Conservation (phyloP, 805 yeast species). For the Suhomyces sp. region DNA sequence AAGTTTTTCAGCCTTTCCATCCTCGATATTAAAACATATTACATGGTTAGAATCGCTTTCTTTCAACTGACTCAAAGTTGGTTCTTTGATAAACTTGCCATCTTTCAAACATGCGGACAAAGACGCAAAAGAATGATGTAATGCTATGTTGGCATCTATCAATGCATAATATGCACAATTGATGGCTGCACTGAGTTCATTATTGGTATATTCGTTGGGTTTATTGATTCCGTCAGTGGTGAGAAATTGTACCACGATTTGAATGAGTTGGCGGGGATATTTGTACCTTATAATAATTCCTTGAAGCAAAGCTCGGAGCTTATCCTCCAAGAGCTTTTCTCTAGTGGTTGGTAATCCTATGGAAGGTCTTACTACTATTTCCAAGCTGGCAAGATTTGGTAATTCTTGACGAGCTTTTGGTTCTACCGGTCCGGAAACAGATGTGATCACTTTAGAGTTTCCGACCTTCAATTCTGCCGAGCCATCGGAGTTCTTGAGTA, state of each 20-base stretch:
- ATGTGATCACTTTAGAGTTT: conserved; percentile 59
- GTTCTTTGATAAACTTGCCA: conserved; percentile 40
- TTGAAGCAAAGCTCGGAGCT: conserved; percentile 59
- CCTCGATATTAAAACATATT: conserved; percentile 56
- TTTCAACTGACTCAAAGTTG: conserved; percentile 44
- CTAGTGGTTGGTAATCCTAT: conserved; percentile 72
- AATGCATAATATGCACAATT: conserved; percentile 76
- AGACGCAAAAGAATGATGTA: conserved; percentile 62
- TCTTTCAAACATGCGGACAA: conserved; percentile 41
- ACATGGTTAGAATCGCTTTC: conserved; percentile 60
- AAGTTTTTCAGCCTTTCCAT: conserved; percentile 52
- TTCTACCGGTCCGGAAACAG: conserved; percentile 92
- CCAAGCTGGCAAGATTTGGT: conserved; percentile 76
- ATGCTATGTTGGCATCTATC: conserved; percentile 74
- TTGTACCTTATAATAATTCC: conserved; percentile 58
- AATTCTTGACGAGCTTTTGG: conserved; percentile 78
- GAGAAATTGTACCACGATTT: conserved; percentile 42
- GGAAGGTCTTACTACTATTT: conserved; percentile 75
- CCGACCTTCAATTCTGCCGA: conserved; percentile 61
- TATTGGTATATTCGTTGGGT: conserved; percentile 29
- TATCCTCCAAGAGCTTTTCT: conserved; percentile 75
- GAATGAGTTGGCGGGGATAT: conserved; percentile 72
- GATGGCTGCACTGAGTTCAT: conserved; percentile 65
- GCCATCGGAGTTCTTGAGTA: conserved; percentile 72
- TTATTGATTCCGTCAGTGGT: conserved; percentile 23